Percentiles rank a stretch among this genome's conserved stretches.
These are phyloP conservation scores for Brassica juncea DNA, from an alignment of 345 rosid genomes.

Conservation along the genomic window DNA sequence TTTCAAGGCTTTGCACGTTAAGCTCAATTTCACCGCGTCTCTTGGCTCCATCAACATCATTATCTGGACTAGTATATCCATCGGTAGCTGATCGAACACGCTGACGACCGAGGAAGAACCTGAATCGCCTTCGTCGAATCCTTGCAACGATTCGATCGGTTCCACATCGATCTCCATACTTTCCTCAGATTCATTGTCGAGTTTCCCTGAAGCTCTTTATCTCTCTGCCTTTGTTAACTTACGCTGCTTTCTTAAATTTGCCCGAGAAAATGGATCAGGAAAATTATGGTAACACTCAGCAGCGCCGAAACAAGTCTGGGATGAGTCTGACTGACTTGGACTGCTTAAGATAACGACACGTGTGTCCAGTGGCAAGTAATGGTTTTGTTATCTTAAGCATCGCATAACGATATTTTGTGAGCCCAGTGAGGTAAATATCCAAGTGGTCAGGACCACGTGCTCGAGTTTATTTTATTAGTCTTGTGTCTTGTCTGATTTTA, in stretches of 20 bases:
- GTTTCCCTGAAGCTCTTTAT: neutral
- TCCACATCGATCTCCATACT: constrained; percentile 51
- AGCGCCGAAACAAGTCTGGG: neutral
- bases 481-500: neutral
- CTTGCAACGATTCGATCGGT: constrained; percentile 29
- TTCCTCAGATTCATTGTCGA: constrained; percentile 51
- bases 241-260: neutral
- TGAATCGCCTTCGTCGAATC: constrained; percentile 15
- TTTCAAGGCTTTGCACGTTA: constrained; percentile 54
- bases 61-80: constrained; percentile 63
- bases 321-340: constrained; percentile 18
- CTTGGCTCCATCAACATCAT: constrained; percentile 58
- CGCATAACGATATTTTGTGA: constrained; percentile 22
- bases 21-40: constrained; percentile 54
- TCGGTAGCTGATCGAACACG: constrained; percentile 59
- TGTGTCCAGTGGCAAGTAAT: neutral
- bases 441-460: constrained; percentile 1
- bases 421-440: neutral
- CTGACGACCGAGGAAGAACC: constrained; percentile 40
- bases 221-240: neutral
- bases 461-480: neutral
- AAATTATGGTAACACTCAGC: neutral
- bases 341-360: neutral
- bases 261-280: constrained; percentile 24
- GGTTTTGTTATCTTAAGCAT: neutral